Base-by-base conservation (phyloP, 2,329 filamentous ascomycete genomes). In the Ophiostoma sp. region DNA sequence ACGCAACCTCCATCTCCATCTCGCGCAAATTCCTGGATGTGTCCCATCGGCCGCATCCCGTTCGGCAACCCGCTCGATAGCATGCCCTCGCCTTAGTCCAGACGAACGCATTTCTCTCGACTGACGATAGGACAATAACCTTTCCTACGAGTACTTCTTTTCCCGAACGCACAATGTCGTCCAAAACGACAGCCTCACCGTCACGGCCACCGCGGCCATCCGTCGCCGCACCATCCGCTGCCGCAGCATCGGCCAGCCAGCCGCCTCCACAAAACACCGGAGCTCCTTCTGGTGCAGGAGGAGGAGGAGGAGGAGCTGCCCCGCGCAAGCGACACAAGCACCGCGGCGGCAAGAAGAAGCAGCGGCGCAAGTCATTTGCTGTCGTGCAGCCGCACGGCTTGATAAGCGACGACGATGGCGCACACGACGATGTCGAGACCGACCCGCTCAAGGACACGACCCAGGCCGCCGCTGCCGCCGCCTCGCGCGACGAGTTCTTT, bases 281-380 rank as follows among this genome's bases (percentile, higher is more conserved):
- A 52, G 45, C 17, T 2, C 22, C 64, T n/a, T 15, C 66, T 5
- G 45, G 28, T 19, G 28, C 12, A 17, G 64, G 17, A 5, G 63
- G 39, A 55, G 50, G 50, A 55, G 28, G 11, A 17, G 64, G 17
- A 5, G 63, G 39, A 55, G 50, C 22, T 28, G 25, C 42, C 28
- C 28, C 61, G 39, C 77, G 78, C 90, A 91, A 84, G 93, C 93
- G 81, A 80, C 92, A 91, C 79, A 91, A 90, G 78, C 91, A 94
- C 81, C 89, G 93, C 61, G 91, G 89, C 42, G 92, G 92, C 71
- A 95, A 91, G 86, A 94, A 94, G 86, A 94, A 94, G 83, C 92
- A 92, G 82, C 90, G 89, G 74, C 89, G 93, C 75, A 93, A 93
- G 83, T 97, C 94, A 9, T 97, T 97, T 79, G 91, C 92, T 31